phyloP scores from a whole-genome alignment of 148 eudicot species.

The Bassia scoparia region DNA sequence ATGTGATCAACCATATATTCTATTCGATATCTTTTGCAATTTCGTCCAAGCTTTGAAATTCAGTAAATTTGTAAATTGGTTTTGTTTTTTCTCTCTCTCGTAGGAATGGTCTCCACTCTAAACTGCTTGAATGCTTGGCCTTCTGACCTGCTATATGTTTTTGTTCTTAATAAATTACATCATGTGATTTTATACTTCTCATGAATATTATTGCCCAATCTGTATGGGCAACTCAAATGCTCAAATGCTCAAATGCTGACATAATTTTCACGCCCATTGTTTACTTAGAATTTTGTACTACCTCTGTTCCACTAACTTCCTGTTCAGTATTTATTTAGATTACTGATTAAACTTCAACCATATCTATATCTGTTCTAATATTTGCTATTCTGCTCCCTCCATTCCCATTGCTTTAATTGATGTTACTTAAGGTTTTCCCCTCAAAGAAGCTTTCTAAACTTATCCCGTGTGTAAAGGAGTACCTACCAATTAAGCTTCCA shows the following conservation, averaged over 20 bases:
- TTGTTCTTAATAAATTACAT: neutral
- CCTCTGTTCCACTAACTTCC: too few species aligned
- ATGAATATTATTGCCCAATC: neutral
- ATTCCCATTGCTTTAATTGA: too few species aligned
- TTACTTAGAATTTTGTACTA: neutral
- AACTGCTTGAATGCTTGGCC: neutral
- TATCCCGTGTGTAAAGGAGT: too few species aligned
- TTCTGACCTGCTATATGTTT: neutral
- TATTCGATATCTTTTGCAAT: neutral
- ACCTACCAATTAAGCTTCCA: neutral
- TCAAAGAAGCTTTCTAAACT: too few species aligned
- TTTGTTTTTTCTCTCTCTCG: neutral
- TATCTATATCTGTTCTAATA: too few species aligned
- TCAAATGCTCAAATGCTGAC: neutral
- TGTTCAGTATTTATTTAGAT: too few species aligned
- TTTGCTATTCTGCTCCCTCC: too few species aligned
- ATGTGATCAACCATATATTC: slow-evolving; percentile 2
- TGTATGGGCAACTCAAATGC: too few species aligned
- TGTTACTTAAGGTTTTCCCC: too few species aligned
- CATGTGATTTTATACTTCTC: neutral
- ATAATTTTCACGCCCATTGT: neutral
- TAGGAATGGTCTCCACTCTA: neutral
- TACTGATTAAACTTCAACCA: too few species aligned
- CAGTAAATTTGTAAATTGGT: neutral
- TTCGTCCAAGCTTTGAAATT: neutral